Base-by-base conservation (phyloP, 805 yeast species). In the Peterozyma xylosa region DNA sequence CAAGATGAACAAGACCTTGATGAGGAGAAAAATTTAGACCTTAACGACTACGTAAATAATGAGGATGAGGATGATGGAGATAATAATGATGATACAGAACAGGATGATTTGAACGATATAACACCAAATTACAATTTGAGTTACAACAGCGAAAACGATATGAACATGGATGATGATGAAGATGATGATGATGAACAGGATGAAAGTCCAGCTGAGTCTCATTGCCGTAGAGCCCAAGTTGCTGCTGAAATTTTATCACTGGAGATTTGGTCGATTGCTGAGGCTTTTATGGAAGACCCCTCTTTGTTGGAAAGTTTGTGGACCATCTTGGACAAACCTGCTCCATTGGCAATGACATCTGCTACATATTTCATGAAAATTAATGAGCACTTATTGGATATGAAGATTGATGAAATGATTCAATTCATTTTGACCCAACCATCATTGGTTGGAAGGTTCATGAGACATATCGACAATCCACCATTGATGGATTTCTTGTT, bases 231-330 rank as follows among this genome's bases (percentile, higher is more conserved):
- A 42, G 80, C 88, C 1, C 81, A 80, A 45, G 72, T 83, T 53
- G 89, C 96, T 5, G 87, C 96, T 2, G 98, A 93, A 59, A 82
- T 93, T 37, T 68, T 93, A 39, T 78, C 91, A 35, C 87, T 93
- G 3, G 98, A 91, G 57, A 90, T 89, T 9, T 91, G 97, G 96
- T 84, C 95, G 2, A 70, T 93, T 34, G 85, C 96, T 1, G 96
- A 90, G 52, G 81, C 95, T 1, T 82, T 93, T 44, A 81, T 91
- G 82, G 40, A 44, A 35, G 90, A 86, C 52, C 68, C 76, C 3
- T 73, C 70, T 16, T 69, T 86, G 34, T 64, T 93, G 54, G 76
- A 76, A 43, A 77, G 74, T 54, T 64, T 93, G 39, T 93, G 99
- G 99, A 63, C 78, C 16, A 69, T 90, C 16, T 69, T 93, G 47